Evolutionary conservation across 73 alveolate species (phyloP).

Genomic region (Stentor coeruleus): DNA sequence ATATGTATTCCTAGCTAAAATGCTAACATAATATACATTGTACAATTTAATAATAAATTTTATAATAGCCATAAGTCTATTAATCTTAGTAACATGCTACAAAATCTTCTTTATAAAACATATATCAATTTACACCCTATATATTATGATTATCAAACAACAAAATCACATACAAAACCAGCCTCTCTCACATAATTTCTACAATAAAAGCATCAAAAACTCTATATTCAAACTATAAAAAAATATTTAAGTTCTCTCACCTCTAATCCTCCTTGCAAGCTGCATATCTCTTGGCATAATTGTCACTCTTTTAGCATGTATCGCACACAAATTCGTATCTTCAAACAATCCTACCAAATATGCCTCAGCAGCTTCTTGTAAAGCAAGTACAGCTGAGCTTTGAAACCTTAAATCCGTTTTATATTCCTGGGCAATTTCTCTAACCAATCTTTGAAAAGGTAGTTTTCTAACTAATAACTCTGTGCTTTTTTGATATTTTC

Average conservation of each 20-base stretch:
- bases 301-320: slow-evolving; percentile 85
- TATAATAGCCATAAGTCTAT: no score
- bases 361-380: slow-evolving; percentile 79
- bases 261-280: slow-evolving; percentile 82
- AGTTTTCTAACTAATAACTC: slow-evolving; percentile 70
- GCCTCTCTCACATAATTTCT: no score
- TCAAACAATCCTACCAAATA: slow-evolving; percentile 71
- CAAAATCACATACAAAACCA: no score
- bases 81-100: no score
- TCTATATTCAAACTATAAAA: no score
- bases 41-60: no score
- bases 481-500: slow-evolving; percentile 73
- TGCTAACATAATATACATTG: no score
- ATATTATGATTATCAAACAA: no score
- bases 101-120: no score
- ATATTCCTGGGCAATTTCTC: slow-evolving; percentile 63
- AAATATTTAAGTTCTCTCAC: slow-evolving; percentile 61
- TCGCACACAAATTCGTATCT: slow-evolving; percentile 81
- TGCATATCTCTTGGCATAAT: slow-evolving; percentile 82
- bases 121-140: no score
- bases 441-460: slow-evolving; percentile 75
- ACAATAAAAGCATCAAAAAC: no score
- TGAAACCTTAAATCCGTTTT: slow-evolving; percentile 67
- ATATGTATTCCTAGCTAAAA: no score
- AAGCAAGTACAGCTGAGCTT: slow-evolving; percentile 57